Evolutionary conservation across 116 monocot genomes (phyloP).

Genomic region (Dioscorea cayenensis): DNA sequence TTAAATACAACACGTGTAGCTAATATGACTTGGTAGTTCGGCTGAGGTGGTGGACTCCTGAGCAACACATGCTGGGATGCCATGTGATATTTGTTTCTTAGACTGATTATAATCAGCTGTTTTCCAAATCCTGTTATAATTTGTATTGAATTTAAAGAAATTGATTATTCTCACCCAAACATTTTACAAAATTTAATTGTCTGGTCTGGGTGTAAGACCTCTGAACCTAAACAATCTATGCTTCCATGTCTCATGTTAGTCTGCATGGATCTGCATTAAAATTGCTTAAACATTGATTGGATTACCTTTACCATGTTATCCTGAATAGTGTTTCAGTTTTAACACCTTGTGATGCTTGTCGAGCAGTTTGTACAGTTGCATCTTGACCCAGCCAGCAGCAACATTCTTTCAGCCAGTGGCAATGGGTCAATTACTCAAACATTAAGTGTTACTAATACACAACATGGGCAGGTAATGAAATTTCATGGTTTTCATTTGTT

Average conservation of each 20-base stretch:
- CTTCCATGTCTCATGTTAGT: neutral
- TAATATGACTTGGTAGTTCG: too few relatives aligned
- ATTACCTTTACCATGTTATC: neutral
- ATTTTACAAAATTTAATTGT: too few relatives aligned
- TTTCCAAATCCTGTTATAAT: too few relatives aligned
- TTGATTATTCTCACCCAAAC: too few relatives aligned
- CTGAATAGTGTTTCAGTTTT: neutral
- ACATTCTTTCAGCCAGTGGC: constrained; percentile 61
- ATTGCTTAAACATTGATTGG: neutral
- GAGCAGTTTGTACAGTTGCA: constrained; percentile 83
- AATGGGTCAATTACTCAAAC: constrained; percentile 68
- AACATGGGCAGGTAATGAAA: constrained; percentile 78
- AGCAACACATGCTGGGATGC: too few relatives aligned
- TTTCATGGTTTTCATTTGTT: neutral
- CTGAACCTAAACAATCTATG: too few relatives aligned
- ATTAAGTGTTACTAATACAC: constrained; percentile 65
- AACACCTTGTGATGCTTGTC: neutral
- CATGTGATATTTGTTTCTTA: too few relatives aligned
- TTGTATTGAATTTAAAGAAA: too few relatives aligned
- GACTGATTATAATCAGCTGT: too few relatives aligned
- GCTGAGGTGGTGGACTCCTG: too few relatives aligned
- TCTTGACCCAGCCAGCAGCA: constrained; percentile 84
- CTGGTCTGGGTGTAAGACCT: too few relatives aligned
- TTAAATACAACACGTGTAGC: too few relatives aligned
- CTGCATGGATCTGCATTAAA: neutral